Evolutionary conservation across 352 stramenopile genomes (phyloP).

Genomic region (Phytophthora hibernalis): DNA sequence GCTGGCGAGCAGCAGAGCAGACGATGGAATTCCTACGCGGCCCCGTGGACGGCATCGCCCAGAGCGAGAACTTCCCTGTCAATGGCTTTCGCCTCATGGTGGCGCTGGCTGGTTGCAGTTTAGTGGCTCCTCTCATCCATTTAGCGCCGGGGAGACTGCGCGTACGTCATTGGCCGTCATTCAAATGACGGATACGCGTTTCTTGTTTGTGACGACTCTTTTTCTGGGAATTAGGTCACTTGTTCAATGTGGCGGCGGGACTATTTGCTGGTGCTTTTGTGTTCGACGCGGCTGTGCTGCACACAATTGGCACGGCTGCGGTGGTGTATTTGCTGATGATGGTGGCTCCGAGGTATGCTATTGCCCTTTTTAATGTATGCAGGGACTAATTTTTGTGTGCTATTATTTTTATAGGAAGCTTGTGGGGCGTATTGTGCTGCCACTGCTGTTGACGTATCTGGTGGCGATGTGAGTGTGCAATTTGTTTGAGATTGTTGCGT

Average conservation of each 20-base stretch:
- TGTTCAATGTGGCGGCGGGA: slow-evolving; percentile 75
- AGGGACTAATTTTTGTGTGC: slow-evolving; percentile 6
- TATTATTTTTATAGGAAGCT: slow-evolving; percentile 46
- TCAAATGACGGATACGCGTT: not conserved
- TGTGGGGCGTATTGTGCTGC: slow-evolving; percentile 71
- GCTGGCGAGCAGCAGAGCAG: slow-evolving; percentile 20
- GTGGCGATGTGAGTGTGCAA: slow-evolving; percentile 57
- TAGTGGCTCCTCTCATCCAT: slow-evolving; percentile 76
- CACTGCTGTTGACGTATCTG: slow-evolving; percentile 71
- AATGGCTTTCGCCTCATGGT: slow-evolving; percentile 83
- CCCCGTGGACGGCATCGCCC: slow-evolving; percentile 71
- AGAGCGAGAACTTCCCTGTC: slow-evolving; percentile 78
- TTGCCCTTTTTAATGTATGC: not conserved
- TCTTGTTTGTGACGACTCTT: not conserved
- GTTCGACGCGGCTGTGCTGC: slow-evolving; percentile 81
- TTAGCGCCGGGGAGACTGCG: slow-evolving; percentile 58
- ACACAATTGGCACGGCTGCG: slow-evolving; percentile 67
- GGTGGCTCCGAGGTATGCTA: slow-evolving; percentile 58
- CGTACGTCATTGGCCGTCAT: slow-evolving; percentile 44
- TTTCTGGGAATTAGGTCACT: slow-evolving; percentile 53
- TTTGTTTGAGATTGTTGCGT: not conserved
- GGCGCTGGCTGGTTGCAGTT: slow-evolving; percentile 65
- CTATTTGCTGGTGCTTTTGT: slow-evolving; percentile 77
- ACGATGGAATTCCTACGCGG: slow-evolving; percentile 68
- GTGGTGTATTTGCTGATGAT: slow-evolving; percentile 78